Base-by-base conservation (phyloP, 2,329 filamentous ascomycete genomes). In the Alternaria metachromatica region DNA sequence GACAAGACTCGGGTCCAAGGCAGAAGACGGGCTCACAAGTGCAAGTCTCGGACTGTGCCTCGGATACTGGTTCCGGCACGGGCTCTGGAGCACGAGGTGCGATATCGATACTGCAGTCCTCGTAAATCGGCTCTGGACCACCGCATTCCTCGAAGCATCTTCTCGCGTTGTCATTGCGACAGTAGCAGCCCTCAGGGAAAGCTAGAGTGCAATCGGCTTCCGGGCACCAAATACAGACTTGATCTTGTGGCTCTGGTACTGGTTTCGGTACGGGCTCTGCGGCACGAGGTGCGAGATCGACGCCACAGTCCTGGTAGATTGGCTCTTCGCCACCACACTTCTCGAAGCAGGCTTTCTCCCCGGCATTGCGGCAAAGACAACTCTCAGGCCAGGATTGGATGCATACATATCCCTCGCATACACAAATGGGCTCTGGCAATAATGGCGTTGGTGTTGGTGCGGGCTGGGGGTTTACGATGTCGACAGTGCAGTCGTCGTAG, bases 101-200 rank as follows among this genome's bases (percentile, higher is more conserved):
- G 4, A 37, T 15, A 20, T 21, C 18, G 13, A 23, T n/a, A 13
- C 13, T 41, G 37, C 51, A 55, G 10, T 23, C 13, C 21, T 55
- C 30, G 6, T 55, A 44, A 10, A 6, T 25, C 15, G 51, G 51
- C 37, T 55, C 33, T 25, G n/a, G 21, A 6, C 51, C 51, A 6
- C 76, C 76, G 59, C 76, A 79, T 23, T 69, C 70, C 3, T 73
- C 51, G 48, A 66, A 75, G 55, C 76, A 79, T 3, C 12, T 51
- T 20, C 69, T 56, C 9, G 67, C 66, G 13, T 59, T 65, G 28
- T 54, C 62, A 33, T 76, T 74, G 23, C 50, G 51, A 55, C 76
- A 79, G 58, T 73, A 59, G 60, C 76, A 79, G 4, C 68, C 72
- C 2, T 69, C 46, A 0, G 76, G 76, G 56, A 66, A 77, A 25